Base-by-base conservation (phyloP, 75 land plant genomes). In the Isoetes taiwanensis region DNA sequence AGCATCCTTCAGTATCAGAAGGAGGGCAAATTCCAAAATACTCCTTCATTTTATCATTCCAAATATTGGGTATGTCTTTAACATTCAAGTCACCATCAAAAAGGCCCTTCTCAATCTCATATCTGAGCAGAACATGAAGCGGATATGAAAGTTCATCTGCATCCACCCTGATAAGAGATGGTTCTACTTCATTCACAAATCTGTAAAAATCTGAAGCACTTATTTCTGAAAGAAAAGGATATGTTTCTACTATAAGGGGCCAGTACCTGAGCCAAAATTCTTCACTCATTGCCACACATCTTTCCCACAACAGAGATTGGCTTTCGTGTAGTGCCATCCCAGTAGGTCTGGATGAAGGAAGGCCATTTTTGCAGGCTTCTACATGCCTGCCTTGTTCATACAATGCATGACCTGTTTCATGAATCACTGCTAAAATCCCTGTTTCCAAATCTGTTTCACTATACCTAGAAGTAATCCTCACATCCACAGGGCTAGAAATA, bases 291-390 rank as follows among this genome's bases (percentile, higher is more conserved):
- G 37, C 58, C 3, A 56, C 58, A 5, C 23, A 32, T 19, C 31
- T 56, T 38, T 56, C 58, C 58, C 58, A 56, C 58, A 56, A 20
- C 26, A 56, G 40, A 2, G 58, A 56, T 38, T 56, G 58, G 17
- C 37, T 32, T 19, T 56, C 58, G 17, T 56, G 58, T 12, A 56
- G 6, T 2, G 37, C 58, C 43, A 56, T 5, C 3, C 37, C 37
- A 9, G 58, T 34, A 2, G 58, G 58, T 19, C 58, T 34, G 9
- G 58, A 56, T 5, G 31, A 34, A 9, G 37, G 33, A 21, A 56
- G 31, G 8, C 58, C 58, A 1, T 56, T 32, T 21, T 32, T 34
- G 37, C 37, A 56, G 6, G 58, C 58, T 34, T 56, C 17, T 10
- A 32, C 33, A 34, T 56, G 24, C 6, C 58, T 3, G 9, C 58